Base-by-base conservation (phyloP, 106 monocot genomes). In the Iris macrosiphon region DNA sequence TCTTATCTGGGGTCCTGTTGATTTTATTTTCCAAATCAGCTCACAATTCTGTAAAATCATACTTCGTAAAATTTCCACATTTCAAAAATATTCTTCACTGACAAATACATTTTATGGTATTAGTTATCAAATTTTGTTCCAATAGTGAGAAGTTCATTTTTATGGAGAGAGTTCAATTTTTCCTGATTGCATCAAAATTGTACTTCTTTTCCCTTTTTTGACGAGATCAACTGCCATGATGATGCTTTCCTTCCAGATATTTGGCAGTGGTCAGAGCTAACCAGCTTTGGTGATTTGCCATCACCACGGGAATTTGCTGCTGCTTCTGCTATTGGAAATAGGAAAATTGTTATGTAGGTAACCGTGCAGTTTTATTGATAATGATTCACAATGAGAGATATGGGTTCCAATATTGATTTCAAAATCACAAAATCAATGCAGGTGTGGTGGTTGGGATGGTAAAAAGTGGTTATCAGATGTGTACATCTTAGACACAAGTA, bases 381-480 rank as follows among this genome's bases (percentile, higher is more conserved):
- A 39, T 31, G 4, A 2, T 31, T 47, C 18, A 25, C 43, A 31
- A 14, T 23, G 22, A 43, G 1, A 26, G 34, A 1, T 61, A 17
- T 30, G 6, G 2, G 8, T 31, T 41, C 35, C 47, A 40, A 20
- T 34, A 35, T 47, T 56, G 15, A 25, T 57, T 30, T 31, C 31
- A 35, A 45, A 31, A 13, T 45, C n/a, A 23, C 11, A 32, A 40
- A 58, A n/a, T 5, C 48, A 11, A 35, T 74, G 63, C 75, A 98
- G 96, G 96, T 81, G 81, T 74, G 96, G 96, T 43, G 96, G 96
- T 34, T 98, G 88, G 88, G 96, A 90, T 75, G 90, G 96, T 31
- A 98, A 98, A 71, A 98, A 81, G 55, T 98, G 96, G 96, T 64
- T 98, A 39, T 90, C 96, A 29, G 96, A 98, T 84, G 90, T 98